These are phyloP conservation scores for Xylariaceae sp. DNA, from an alignment of 2,329 filamentous ascomycete species.

Conservation along the genomic window DNA sequence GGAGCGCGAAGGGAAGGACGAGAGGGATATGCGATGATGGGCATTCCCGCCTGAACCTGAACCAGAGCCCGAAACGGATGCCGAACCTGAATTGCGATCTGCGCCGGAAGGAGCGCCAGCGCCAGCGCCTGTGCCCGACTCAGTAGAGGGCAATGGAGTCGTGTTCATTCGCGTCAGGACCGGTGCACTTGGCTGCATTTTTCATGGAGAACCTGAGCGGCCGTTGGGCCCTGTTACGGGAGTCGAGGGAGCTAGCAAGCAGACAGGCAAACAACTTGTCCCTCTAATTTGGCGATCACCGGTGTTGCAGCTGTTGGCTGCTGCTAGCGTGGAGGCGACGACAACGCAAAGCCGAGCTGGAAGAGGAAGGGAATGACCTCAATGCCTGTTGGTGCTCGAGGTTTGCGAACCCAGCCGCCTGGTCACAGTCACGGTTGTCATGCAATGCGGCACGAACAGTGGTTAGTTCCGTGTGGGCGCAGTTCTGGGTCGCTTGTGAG, in stretches of 20 bases:
- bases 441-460: neutral
- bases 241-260: neutral
- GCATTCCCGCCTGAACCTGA: slow-evolving; percentile 5
- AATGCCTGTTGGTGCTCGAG: neutral
- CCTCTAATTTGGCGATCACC: no score
- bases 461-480: neutral
- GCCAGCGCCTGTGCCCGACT: neutral
- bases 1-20: slow-evolving; percentile 57
- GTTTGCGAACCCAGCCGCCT: neutral
- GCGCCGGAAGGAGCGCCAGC: no score
- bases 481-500: neutral
- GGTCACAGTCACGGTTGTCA: neutral
- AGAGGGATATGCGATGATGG: slow-evolving; percentile 53
- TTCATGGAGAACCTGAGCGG: slow-evolving; percentile 37
- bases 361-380: neutral
- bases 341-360: no score
- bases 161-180: slow-evolving; percentile 40
- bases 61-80: neutral
- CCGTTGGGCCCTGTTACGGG: neutral
- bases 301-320: no score
- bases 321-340: no score
- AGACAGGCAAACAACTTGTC: no score
- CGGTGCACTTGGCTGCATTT: slow-evolving; percentile 38
- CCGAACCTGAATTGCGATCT: no score
- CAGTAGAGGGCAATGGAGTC: slow-evolving; percentile 33